Percentiles rank a stretch among this genome's conserved stretches.
phyloP scores from a whole-genome alignment of 257 asterid species.

The Solanum arcanum region DNA sequence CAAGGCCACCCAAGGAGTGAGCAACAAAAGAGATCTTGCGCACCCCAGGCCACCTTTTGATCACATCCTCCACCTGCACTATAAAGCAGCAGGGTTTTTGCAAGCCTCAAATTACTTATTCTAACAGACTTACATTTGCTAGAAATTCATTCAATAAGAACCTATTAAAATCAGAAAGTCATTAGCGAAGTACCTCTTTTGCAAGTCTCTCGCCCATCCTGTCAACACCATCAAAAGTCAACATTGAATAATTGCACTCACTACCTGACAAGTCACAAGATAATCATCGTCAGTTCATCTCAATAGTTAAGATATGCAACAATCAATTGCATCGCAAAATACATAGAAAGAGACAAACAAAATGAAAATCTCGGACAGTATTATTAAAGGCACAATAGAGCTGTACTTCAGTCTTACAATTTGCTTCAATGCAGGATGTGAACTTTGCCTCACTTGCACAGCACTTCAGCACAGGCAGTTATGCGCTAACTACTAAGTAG shows the following conservation, averaged over 20 bases:
- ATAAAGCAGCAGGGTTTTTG: conserved; percentile 16
- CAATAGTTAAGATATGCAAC: neutral
- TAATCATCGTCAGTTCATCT: neutral
- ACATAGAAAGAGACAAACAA: neutral
- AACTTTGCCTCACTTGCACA: neutral
- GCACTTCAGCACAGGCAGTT: neutral
- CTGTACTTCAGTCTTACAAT: neutral
- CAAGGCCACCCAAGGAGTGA: conserved; percentile 95
- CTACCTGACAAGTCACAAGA: conserved; percentile 43
- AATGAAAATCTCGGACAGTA: neutral
- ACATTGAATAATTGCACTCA: conserved; percentile 58
- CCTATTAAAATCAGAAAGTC: conserved; percentile 11
- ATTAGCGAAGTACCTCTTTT: conserved; percentile 69
- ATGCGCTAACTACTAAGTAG: neutral
- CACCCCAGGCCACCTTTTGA: conserved; percentile 65
- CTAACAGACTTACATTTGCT: neutral
- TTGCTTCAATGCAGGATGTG: neutral
- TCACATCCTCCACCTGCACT: conserved; percentile 75
- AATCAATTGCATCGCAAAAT: neutral
- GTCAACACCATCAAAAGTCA: conserved; percentile 94
- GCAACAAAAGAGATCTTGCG: conserved; percentile 76
- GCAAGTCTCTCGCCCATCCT: conserved; percentile 91
- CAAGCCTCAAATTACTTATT: neutral
- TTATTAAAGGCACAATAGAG: neutral
- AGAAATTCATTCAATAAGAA: neutral